Evolutionary conservation across 257 asterid genomes (phyloP).

Genomic region (Nemophila menziesii): DNA sequence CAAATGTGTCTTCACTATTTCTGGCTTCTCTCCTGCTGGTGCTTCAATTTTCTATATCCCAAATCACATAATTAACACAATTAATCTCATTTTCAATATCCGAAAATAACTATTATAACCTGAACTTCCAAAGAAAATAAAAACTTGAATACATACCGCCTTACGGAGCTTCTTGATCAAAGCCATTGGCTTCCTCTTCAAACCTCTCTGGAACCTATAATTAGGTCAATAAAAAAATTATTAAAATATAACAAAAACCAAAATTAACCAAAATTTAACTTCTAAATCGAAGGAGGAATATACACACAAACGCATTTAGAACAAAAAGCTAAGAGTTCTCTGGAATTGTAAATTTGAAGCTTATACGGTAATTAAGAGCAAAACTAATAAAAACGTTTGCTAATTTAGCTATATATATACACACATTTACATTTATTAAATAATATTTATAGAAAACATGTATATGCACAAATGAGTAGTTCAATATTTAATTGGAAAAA

Average conservation of each 20-base stretch:
- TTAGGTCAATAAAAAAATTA: background rate
- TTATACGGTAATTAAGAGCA: background rate
- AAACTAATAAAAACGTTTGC: background rate
- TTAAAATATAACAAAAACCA: background rate
- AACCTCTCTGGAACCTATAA: slow-evolving; percentile 60
- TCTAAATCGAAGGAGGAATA: background rate
- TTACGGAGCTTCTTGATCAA: slow-evolving; percentile 66
- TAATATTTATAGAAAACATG: background rate
- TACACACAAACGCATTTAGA: background rate
- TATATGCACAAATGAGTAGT: background rate
- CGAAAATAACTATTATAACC: too few species aligned
- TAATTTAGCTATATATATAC: too few species aligned
- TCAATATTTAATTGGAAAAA: too few species aligned
- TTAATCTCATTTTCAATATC: background rate
- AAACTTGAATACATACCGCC: slow-evolving; percentile 34
- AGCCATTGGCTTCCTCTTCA: slow-evolving; percentile 85
- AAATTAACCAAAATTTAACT: too few species aligned
- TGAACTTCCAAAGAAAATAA: background rate
- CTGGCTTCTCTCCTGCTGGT: slow-evolving; percentile 71
- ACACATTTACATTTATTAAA: too few species aligned
- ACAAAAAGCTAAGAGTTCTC: background rate
- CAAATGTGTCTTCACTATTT: slow-evolving; percentile 62
- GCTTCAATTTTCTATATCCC: slow-evolving; percentile 70
- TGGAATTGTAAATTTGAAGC: too few species aligned
- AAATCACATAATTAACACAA: background rate